Conservation (phyloP, 306 rosid genomes). For the Dicorynia guianensis region DNA sequence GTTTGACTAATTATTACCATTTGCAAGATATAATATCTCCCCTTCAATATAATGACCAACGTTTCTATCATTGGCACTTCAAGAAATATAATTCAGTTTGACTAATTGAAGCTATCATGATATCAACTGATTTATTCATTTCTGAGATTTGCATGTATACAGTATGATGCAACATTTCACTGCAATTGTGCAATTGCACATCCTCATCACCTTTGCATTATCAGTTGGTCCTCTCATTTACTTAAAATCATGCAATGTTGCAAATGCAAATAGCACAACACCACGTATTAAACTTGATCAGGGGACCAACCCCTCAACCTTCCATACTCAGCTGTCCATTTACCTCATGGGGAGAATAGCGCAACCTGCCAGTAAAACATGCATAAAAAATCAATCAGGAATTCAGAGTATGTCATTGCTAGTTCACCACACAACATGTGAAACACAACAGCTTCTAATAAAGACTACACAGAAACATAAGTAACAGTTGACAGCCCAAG, state of each 20-base stretch:
- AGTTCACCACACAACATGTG: background rate
- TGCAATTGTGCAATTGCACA: background rate
- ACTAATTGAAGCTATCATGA: constrained; percentile 17
- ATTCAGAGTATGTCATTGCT: background rate
- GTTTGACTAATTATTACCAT: constrained; percentile 14
- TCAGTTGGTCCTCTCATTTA: background rate
- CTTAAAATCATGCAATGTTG: constrained; percentile 6
- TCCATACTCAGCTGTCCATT: constrained; percentile 54
- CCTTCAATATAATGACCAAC: background rate
- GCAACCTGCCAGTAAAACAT: constrained; percentile 52
- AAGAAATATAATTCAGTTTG: constrained; percentile 5
- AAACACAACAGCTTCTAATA: background rate
- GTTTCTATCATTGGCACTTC: constrained; percentile 1
- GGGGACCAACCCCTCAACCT: constrained; percentile 86
- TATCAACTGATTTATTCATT: background rate
- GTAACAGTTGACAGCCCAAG: background rate
- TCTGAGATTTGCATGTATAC: background rate
- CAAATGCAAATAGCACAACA: background rate
- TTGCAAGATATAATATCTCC: background rate
- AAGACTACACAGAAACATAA: background rate
- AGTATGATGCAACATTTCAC: background rate
- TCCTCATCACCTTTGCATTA: constrained; percentile 12
- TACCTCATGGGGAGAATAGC: constrained; percentile 51
- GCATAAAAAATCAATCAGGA: background rate
- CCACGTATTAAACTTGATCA: constrained; percentile 43